Conservation (phyloP, 345 rosid species). For the Draba incana region DNA sequence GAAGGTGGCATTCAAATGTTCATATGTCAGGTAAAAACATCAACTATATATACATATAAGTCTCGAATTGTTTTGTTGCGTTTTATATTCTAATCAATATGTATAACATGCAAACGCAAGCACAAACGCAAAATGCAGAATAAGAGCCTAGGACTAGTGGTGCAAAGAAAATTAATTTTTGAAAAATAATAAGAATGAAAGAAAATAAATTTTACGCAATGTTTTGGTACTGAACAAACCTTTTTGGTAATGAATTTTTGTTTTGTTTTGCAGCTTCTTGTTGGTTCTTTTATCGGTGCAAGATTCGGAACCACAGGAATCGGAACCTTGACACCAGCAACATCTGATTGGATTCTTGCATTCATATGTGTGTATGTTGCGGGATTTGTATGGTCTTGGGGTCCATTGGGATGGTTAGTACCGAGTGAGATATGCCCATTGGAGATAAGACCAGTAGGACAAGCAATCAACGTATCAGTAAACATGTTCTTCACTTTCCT, state of each 20-base stretch:
- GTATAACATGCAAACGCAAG: too few relatives aligned
- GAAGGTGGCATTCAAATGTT: conserved; percentile 55
- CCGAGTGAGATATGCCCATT: conserved; percentile 61
- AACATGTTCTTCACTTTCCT: conserved; percentile 54
- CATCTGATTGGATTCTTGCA: conserved; percentile 50
- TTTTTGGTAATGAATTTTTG: background rate
- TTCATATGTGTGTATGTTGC: conserved; percentile 53
- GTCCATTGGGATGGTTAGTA: conserved; percentile 64
- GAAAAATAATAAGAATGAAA: too few relatives aligned
- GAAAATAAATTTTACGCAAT: too few relatives aligned
- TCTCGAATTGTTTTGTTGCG: background rate
- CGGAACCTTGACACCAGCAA: conserved; percentile 47
- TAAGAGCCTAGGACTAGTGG: too few relatives aligned
- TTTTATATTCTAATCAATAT: too few relatives aligned
- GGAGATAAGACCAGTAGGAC: conserved; percentile 62
- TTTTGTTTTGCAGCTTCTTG: conserved; percentile 2
- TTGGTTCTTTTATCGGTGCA: conserved; percentile 38
- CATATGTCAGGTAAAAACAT: conserved; percentile 35
- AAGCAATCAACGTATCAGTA: conserved; percentile 58
- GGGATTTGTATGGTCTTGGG: conserved; percentile 70
- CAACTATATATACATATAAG: conserved; percentile 24
- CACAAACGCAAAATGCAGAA: background rate
- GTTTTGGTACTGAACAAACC: too few relatives aligned
- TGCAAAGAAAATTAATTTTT: too few relatives aligned
- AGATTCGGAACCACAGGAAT: conserved; percentile 42